phyloP scores from a whole-genome alignment of 1,139 yeast species.

The Ogataea hybrid region DNA sequence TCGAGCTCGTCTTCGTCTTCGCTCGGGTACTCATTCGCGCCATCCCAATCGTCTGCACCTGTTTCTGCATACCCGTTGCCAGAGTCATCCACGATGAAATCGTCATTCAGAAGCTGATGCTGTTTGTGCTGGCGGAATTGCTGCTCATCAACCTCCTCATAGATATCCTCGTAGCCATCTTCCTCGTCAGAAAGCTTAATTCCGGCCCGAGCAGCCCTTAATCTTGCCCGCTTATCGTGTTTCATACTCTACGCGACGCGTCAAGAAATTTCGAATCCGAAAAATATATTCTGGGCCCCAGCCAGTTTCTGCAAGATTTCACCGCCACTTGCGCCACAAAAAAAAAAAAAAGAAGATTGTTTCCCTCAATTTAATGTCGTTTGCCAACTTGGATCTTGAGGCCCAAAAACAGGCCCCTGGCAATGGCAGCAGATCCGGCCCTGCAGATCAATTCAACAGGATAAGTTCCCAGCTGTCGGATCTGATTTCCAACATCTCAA shows the following conservation, averaged over 20 bases:
- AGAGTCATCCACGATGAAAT: conserved; percentile 90
- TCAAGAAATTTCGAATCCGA: background rate
- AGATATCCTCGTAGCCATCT: conserved; percentile 46
- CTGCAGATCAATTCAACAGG: conserved; percentile 11
- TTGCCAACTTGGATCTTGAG: conserved; percentile 57
- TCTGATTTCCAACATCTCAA: conserved; percentile 49
- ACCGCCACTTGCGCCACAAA: conserved; percentile 4
- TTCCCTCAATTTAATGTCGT: conserved; percentile 44
- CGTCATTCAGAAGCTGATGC: conserved; percentile 80
- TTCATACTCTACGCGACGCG: conserved; percentile 12
- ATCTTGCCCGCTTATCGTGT: conserved; percentile 37
- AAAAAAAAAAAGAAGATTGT: no score
- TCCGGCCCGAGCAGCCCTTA: conserved; percentile 44
- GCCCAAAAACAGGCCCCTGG: conserved; percentile 39
- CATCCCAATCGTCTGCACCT: conserved; percentile 88
- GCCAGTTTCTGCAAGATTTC: background rate
- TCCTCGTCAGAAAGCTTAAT: conserved; percentile 33
- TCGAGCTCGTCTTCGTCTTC: conserved; percentile 50
- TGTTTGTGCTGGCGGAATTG: conserved; percentile 75
- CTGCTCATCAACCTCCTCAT: conserved; percentile 85
- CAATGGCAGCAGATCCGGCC: background rate
- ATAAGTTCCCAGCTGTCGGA: conserved; percentile 45
- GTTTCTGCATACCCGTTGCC: conserved; percentile 90
- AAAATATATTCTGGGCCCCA: background rate
- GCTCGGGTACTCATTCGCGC: conserved; percentile 47